Conservation (phyloP, 129 eudicot genomes). For the Escallonia rubra region DNA sequence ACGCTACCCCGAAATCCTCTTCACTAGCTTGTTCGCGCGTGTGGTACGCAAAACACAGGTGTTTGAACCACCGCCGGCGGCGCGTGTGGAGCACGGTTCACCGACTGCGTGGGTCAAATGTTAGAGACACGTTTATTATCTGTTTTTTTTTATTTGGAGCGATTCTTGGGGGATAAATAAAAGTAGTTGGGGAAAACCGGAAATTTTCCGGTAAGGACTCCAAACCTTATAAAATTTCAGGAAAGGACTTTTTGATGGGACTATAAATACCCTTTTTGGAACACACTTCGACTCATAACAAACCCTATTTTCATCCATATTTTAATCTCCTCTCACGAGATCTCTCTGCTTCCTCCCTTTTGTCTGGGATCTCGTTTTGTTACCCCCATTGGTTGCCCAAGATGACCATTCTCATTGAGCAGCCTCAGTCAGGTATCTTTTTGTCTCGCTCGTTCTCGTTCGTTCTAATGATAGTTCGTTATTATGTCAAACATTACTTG, state of each 20-base stretch:
- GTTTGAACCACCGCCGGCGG: background rate
- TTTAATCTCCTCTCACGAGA: background rate
- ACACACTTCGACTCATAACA: background rate
- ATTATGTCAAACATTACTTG: too few relatives aligned
- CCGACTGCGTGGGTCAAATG: background rate
- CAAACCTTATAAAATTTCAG: slow-evolving; percentile 27
- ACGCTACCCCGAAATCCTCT: background rate
- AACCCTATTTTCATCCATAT: background rate
- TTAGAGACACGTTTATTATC: slow-evolving; percentile 2
- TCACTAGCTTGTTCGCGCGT: slow-evolving; percentile 1
- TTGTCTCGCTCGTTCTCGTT: background rate
- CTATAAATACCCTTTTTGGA: slow-evolving; percentile 36
- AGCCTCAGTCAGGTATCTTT: slow-evolving; percentile 46
- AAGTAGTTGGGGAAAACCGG: slow-evolving; percentile 16
- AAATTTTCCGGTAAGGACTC: slow-evolving; percentile 44
- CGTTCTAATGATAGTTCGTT: too few relatives aligned
- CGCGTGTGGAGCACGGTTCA: slow-evolving; percentile 6
- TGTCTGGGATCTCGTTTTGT: background rate
- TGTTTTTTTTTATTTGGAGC: background rate
- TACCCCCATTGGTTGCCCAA: slow-evolving; percentile 2
- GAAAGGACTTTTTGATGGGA: slow-evolving; percentile 34
- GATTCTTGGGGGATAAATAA: slow-evolving; percentile 5
- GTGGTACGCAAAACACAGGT: slow-evolving; percentile 2
- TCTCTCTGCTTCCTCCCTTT: background rate
- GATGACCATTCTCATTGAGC: slow-evolving; percentile 66